phyloP scores from a whole-genome alignment of 2,329 filamentous ascomycete species.

The Plenodomus biglobosus region DNA sequence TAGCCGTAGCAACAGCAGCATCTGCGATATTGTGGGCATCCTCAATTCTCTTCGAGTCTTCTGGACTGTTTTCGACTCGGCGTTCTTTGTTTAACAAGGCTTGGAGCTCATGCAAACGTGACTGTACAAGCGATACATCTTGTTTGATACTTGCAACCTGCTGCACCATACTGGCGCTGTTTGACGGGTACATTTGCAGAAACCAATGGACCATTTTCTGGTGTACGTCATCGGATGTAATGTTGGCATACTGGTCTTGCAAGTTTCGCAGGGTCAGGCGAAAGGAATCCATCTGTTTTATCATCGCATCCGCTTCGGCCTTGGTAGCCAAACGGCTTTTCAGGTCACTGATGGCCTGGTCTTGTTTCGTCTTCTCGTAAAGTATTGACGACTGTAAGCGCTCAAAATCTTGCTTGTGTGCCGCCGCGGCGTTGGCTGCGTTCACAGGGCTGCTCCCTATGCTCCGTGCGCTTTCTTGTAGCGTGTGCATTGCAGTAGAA shows the following conservation, averaged over 20 bases:
- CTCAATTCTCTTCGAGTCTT: not conserved
- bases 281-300: constrained; percentile 4
- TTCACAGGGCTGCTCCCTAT: not conserved
- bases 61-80: not conserved
- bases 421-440: not conserved
- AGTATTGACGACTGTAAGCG: not conserved
- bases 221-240: constrained; percentile 23
- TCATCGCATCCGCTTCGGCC: too few species aligned
- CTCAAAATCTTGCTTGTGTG: not conserved
- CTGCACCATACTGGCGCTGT: constrained; percentile 3
- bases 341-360: not conserved
- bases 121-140: constrained; percentile 7
- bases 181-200: constrained; percentile 18
- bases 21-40: not conserved
- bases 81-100: not conserved
- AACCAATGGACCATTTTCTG: constrained; percentile 30
- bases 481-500: too few species aligned
- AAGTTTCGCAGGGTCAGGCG: constrained; percentile 12
- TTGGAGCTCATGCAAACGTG: not conserved
- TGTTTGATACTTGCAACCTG: constrained; percentile 5
- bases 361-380: not conserved
- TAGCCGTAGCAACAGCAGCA: not conserved
- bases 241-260: constrained; percentile 30
- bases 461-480: not conserved
- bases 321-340: not conserved